Base-by-base conservation (phyloP, 192 early-diverging fungal genomes). In the Podila epigama region DNA sequence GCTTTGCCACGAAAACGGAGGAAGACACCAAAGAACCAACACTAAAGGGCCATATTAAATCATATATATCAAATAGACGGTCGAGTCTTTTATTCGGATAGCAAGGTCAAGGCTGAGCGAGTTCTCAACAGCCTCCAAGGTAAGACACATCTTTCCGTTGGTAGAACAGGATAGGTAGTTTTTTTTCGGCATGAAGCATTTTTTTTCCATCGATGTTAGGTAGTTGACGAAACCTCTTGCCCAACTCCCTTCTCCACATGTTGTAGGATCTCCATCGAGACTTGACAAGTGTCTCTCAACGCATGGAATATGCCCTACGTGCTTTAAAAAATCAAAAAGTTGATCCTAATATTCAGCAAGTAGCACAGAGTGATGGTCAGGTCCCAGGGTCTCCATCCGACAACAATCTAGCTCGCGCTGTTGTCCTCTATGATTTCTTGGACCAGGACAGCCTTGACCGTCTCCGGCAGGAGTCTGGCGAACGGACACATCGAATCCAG, bases 261-360 rank as follows among this genome's bases (percentile, higher is more conserved):
- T 54, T 16, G 3, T 29, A 77, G 73, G 66, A 68, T 34, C 22
- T 77, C 29, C 66, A 77, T 36, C 36, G 27, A 18, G 73, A 77
- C 51, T 32, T 77, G 18, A 64, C 60, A 31, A 52, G 56, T 29
- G 73, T 68, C 11, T 77, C 73, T 10, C 7, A n/a, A 5, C 52
- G 73, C 2, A 68, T 77, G 73, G 73, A 77, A 2, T 34, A 60
- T 37, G 73, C 73, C 5, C 61, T 77, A 4, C 59, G 56, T n/a
- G 66, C 60, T 10, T 50, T 77, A 10, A 42, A 61, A 37, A 64
- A 42, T 40, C 63, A 35, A 54, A 32, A 68, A 8, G 73, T 77
- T n/a, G 73, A 77, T n/a, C 25, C 59, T 9, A 66, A 77, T 48
- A 77, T 77, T 25, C 73, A 68, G 50, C 63, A 60, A 34, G 40